Conservation (phyloP, 805 yeast species). For the Starmerella floricola region DNA sequence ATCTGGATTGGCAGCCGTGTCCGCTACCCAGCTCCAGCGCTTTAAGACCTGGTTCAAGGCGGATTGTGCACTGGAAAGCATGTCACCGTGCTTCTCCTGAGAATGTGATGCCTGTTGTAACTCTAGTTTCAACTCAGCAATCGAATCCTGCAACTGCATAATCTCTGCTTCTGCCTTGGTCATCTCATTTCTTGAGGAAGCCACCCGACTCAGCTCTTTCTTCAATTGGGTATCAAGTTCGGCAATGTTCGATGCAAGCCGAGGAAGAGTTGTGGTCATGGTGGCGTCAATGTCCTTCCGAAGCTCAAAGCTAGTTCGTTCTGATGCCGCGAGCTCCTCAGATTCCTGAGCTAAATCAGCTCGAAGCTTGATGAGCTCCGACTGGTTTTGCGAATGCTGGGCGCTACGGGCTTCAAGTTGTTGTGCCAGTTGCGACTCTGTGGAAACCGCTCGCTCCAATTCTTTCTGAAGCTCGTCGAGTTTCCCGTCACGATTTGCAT, state of each 20-base stretch:
- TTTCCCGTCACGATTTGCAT: constrained; percentile 66
- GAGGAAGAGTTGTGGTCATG: not conserved
- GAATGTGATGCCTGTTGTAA: constrained; percentile 13
- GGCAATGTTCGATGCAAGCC: not conserved
- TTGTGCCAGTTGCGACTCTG: constrained; percentile 5
- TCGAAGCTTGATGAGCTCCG: constrained; percentile 9
- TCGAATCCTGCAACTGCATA: not conserved
- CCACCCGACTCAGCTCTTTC: constrained; percentile 4
- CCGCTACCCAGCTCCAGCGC: constrained; percentile 11
- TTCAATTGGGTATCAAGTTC: constrained; percentile 7
- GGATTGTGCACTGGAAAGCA: constrained; percentile 1
- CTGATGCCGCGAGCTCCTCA: constrained; percentile 34
- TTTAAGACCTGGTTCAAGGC: constrained; percentile 4
- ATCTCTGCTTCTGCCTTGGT: constrained; percentile 5
- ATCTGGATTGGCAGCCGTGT: not conserved
- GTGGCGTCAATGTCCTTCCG: constrained; percentile 52
- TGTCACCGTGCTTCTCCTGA: constrained; percentile 2
- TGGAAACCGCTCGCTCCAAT: constrained; percentile 19
- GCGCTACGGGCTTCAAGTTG: constrained; percentile 4
- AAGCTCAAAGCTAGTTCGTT: constrained; percentile 73
- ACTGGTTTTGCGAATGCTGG: constrained; percentile 9
- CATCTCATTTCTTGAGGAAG: constrained; percentile 6
- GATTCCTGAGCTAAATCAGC: constrained; percentile 27
- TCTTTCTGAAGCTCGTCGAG: constrained; percentile 42
- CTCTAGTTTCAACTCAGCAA: constrained; percentile 12